These are phyloP conservation scores for Cutaneotrichosporon sp. DNA, from an alignment of 1,284 basidiomycete species.

Conservation along the genomic window DNA sequence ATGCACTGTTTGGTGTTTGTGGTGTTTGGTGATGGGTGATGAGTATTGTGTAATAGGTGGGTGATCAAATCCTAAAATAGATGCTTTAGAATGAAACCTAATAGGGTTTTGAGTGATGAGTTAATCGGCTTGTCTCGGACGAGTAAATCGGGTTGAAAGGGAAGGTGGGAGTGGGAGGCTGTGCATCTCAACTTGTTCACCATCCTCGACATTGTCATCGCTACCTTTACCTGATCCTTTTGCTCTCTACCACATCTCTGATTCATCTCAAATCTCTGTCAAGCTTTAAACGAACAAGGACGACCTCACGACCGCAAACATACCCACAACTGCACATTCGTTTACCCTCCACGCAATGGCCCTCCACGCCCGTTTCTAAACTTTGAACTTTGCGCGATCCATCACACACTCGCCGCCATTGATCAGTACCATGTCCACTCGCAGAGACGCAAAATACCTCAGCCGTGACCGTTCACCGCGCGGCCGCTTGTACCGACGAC, in stretches of 20 bases:
- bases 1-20: no score
- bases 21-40: no score
- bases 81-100: no score
- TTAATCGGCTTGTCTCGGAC: no score
- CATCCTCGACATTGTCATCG: not conserved
- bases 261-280: not conserved
- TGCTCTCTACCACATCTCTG: not conserved
- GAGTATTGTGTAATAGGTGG: no score
- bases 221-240: not conserved
- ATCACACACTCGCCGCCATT: not conserved
- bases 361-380: not conserved
- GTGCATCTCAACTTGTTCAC: not conserved
- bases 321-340: not conserved
- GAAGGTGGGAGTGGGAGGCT: not conserved
- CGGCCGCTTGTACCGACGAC: not conserved
- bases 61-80: no score
- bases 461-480: not conserved
- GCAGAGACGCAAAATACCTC: not conserved
- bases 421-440: not conserved
- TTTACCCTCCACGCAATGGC: not conserved
- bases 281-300: not conserved
- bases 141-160: no score
- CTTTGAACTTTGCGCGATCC: not conserved
- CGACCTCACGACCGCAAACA: not conserved
- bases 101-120: no score